Percentiles rank a stretch among this genome's conserved stretches.
Conservation (phyloP, 2,329 filamentous ascomycete species). For the Aspergillus ochraceus region DNA sequence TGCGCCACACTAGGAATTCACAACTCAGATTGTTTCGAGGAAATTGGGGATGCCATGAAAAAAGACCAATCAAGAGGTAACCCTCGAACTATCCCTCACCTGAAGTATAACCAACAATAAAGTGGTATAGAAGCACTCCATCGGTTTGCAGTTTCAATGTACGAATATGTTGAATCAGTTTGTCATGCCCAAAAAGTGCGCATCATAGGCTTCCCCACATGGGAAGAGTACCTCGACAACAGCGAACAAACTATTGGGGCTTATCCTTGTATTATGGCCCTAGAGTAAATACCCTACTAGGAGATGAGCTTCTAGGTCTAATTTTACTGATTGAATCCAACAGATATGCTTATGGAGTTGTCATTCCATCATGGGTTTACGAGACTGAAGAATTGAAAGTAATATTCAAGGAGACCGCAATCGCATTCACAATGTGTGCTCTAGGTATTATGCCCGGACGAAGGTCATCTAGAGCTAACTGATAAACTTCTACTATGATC, state of each 20-base stretch:
- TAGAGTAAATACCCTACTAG: not conserved
- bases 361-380: not conserved
- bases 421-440: not conserved
- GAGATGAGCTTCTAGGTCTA: too few species aligned
- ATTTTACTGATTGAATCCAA: not conserved
- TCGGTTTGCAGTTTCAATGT: not conserved
- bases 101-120: not conserved
- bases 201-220: not conserved
- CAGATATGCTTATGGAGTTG: not conserved
- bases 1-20: not conserved
- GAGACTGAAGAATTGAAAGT: not conserved
- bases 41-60: not conserved
- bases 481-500: not conserved
- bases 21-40: not conserved
- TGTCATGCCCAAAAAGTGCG: not conserved
- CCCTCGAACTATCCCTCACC: not conserved
- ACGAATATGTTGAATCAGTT: not conserved
- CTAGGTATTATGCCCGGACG: not conserved
- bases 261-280: not conserved
- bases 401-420: not conserved
- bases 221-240: not conserved
- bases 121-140: not conserved
- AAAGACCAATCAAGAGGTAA: not conserved
- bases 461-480: not conserved
- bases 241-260: not conserved